Evolutionary conservation across 345 rosid genomes (phyloP), one percentile per base, ranked within the genome.

Genomic region (Brassica napus): DNA sequence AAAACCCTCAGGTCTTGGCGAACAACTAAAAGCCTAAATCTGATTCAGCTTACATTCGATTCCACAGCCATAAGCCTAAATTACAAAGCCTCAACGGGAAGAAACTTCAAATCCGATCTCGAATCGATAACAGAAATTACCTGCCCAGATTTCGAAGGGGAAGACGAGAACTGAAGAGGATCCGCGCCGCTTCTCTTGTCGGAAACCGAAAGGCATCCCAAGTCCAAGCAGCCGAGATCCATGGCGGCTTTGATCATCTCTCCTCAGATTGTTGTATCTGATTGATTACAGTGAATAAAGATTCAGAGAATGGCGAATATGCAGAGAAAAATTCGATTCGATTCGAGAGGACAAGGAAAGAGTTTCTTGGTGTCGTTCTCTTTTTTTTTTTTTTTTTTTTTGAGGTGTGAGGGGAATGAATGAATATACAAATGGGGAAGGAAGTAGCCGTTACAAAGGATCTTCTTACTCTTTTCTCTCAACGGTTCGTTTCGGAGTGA

Each of bases 211-310:
- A 84, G 49, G 86, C 93, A 86, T 34, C 93, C 89, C 78, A 88
- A 65, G 75, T 92, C 93, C 80, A 89, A 80, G 81, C 94, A 89
- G 21, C 94, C 95, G 65, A 86, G 83, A 82, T 92, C 94, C 91
- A 92, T 89, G 67, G 81, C 73, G 34, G 73, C 31, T 35, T 81
- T 81, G 6, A 76, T 72, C 83, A 81, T 81, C 5, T 81, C 2
- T 75, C 57, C 28, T 52, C 59, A 1, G 8, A 37, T 72, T 1
- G 6, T 30, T 4, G 54, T 60, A 77, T 77, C 64, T 2, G 16
- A 34, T 1, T 8, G 16, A 11, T 1, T 21, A 0, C 30, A 47
- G 78, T 8, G 75, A 68, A 15, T 10, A 55, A 31, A 28, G 63
- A 32, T 14, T 75, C 26, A 69, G 66, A 74, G n/a, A 28, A 67